Base-by-base conservation (phyloP, 1,139 yeast species). In the Yamadazyma epiphylla region DNA sequence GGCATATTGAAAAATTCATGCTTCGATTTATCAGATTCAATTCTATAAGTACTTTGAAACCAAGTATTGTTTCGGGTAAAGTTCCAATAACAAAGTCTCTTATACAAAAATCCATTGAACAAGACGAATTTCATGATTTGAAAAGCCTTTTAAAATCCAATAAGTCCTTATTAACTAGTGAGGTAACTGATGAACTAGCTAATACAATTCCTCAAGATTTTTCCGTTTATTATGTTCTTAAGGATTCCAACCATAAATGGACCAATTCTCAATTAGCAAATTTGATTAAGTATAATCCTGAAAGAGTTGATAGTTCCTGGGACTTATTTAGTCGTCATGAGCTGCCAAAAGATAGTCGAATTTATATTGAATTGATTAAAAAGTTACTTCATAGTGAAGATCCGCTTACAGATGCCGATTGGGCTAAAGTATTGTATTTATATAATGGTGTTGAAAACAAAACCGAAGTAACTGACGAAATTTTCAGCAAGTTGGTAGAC, bases 271-370 rank as follows among this genome's bases (percentile, higher is more conserved):
- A 58, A n/a, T 37, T 58, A n/a, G 28, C 42, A 12, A 38, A 51
- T 11, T 46, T 64, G 13, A 53, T 68, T 11, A 38, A 43, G 9
- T 41, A 49, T 19, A 68, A 68, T 36, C 72, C 73, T 0, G 73
- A 70, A 13, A 44, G 74, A 34, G 73, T 62, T 2, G 55, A 51
- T 34, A 40, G 48, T 16, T 49, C 66, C 19, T 50, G 57, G 51
- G 70, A 66, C 13, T 43, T 68, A 24, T 53, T 51, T 29, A 39
- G 49, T 17, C 52, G 52, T 27, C 62, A 62, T 31, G 26, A 22
- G 5, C n/a, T 12, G 5, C 7, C 22, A n/a, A 17, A 3, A 2
- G 25, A 27, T 13, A 29, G 24, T 22, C 27, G 17, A 5, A 3
- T 31, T 4, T 23, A 26, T 13, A 13, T 21, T 9, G 26, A 26